Base-by-base conservation (phyloP, 1,284 basidiomycete species). In the Veloporphyrellus conicus region DNA sequence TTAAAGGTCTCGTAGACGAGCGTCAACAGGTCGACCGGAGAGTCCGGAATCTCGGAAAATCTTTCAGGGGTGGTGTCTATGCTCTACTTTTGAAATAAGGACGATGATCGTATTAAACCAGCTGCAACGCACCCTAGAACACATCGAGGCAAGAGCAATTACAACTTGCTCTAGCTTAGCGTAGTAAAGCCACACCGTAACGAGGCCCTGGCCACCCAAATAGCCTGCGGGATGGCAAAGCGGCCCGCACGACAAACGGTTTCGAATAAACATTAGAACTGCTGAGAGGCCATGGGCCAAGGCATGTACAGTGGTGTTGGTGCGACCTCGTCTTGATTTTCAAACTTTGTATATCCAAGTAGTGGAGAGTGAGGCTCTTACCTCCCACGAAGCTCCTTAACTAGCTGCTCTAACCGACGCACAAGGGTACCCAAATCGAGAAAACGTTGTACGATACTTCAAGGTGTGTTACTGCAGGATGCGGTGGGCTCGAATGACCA, bases 271-370 rank as follows among this genome's bases (percentile, higher is more conserved):
- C 8, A 68, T 63, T 1, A 86, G 63, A 9, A 78, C 70, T 0
- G 76, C 77, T 1, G 81, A 78, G 5, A 88, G 65, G 0, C 78
- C 72, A 58, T 89, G 82, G 0, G 75, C 72, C 55, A 87, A 84
- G 6, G 84, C 80, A 58, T 86, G 77, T 9, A 78, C 63, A 9
- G 78, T 79, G 6, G 82, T 73, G 6, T 72, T 75, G 43, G 72
- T 69, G 32, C 61, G 69, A 12, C 68, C 65, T 48, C 68, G 71
- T 50, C 75, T 77, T 38, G 15, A 51, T 29, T 43, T 50, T 37
- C 39, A 47, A 48, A 49, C 32, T 41, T 49, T 7, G 15, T 38
- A 20, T 40, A 25, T 44, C 33, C 28, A 43, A 36, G 15, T 37
- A 23, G 2, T 7, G 39, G 25, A 36, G 31, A 41, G 45, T 19